Percentiles rank a stretch among this genome's conserved stretches.
phyloP scores from a whole-genome alignment of 768 basidiomycete genomes.

The Termitomyces titanicus region DNA sequence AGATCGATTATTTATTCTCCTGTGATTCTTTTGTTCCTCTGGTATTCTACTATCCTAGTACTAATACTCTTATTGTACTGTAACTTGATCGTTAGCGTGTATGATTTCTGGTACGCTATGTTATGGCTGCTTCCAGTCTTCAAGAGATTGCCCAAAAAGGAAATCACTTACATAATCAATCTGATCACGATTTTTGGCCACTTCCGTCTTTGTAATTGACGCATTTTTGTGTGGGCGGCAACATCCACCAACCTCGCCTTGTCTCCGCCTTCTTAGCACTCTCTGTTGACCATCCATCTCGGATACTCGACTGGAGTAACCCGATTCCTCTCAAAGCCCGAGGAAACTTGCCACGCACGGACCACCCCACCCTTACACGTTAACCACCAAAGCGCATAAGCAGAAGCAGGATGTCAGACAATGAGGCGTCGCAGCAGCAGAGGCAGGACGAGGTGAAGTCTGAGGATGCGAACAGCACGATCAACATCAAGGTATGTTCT shows the following conservation, averaged over 20 bases:
- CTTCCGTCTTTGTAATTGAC: neutral
- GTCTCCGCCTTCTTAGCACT: neutral
- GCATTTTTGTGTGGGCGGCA: neutral
- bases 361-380: slow-evolving; percentile 3
- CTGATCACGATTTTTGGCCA: neutral
- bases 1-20: no score
- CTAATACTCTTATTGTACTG: no score
- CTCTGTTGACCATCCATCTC: neutral
- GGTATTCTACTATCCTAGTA: no score
- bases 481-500: slow-evolving; percentile 14
- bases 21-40: no score
- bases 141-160: neutral
- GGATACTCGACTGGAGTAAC: neutral
- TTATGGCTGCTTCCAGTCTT: no score
- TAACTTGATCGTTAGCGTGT: no score
- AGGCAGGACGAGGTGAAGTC: slow-evolving; percentile 5
- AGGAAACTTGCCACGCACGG: slow-evolving; percentile 2
- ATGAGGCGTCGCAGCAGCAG: slow-evolving; percentile 5
- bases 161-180: neutral
- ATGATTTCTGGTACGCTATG: no score
- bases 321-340: neutral
- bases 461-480: slow-evolving; percentile 8
- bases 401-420: slow-evolving; percentile 9
- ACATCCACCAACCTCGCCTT: neutral
- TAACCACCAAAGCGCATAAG: no score